Conservation (phyloP, 768 basidiomycete species). For the Rubroboletus satanas region DNA sequence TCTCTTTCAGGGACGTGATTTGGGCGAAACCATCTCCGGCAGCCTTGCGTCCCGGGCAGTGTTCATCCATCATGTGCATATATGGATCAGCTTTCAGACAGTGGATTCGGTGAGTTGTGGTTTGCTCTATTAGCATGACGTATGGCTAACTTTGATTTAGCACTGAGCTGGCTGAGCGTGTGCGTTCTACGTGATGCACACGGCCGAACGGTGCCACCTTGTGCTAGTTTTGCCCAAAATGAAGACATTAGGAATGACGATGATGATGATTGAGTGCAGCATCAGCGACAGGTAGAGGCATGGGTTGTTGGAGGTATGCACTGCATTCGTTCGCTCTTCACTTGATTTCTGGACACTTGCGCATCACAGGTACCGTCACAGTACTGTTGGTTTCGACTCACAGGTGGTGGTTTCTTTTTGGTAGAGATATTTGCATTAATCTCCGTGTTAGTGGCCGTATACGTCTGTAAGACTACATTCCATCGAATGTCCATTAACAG, state of each 20-base stretch:
- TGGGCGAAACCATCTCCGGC: slow-evolving; percentile 46
- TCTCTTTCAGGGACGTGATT: slow-evolving; percentile 79
- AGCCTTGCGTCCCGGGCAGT: slow-evolving; percentile 11
- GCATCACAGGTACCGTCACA: slow-evolving; percentile 49
- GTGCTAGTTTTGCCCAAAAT: slow-evolving; percentile 66
- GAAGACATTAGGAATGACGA: slow-evolving; percentile 76
- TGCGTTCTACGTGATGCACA: slow-evolving; percentile 62
- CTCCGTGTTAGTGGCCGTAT: slow-evolving; percentile 54
- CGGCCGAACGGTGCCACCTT: slow-evolving; percentile 26
- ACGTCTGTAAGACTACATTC: slow-evolving; percentile 57
- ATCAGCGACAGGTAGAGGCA: slow-evolving; percentile 81
- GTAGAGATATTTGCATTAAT: slow-evolving; percentile 14
- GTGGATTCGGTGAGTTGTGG: slow-evolving; percentile 41
- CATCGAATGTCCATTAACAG: slow-evolving; percentile 8
- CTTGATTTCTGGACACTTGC: slow-evolving; percentile 1
- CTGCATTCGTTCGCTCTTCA: slow-evolving; percentile 6
- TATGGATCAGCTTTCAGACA: slow-evolving; percentile 73
- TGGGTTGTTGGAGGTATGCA: slow-evolving; percentile 76
- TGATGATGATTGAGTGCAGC: slow-evolving; percentile 69
- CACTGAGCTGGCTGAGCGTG: slow-evolving; percentile 84
- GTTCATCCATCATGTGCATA: slow-evolving; percentile 30
- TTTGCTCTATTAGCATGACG: background rate
- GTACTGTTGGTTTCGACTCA: slow-evolving; percentile 74
- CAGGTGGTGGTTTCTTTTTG: slow-evolving; percentile 33
- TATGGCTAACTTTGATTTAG: slow-evolving; percentile 31